Conservation (phyloP, 139 green algal genomes). For the Desmodesmus armatus region DNA sequence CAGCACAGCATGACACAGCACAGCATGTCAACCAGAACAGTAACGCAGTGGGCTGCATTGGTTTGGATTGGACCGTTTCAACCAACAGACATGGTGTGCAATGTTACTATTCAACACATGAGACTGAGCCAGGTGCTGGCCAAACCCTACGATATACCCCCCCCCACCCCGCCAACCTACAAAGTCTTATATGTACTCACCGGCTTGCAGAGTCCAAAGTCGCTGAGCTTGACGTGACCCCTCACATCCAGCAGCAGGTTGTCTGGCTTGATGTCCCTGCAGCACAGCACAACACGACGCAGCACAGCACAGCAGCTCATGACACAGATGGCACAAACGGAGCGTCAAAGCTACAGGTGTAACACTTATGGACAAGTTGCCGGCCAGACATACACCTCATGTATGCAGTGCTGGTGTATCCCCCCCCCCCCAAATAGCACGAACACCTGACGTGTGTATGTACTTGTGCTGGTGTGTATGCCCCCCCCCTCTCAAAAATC, state of each 20-base stretch:
- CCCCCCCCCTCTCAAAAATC: no score
- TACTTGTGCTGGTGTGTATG: no score
- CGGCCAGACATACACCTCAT: no score
- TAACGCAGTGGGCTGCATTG: no score
- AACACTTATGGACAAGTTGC: no score
- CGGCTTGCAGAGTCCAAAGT: constrained; percentile 99
- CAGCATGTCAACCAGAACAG: no score
- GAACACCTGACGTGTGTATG: no score
- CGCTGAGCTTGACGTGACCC: constrained; percentile 97
- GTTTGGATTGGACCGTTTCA: not conserved
- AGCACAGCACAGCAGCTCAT: not conserved
- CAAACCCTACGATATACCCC: not conserved
- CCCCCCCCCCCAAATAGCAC: no score
- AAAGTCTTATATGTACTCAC: no score
- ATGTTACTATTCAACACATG: not conserved
- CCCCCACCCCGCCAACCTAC: not conserved
- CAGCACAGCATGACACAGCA: not conserved
- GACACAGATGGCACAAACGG: not conserved
- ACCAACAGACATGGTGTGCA: not conserved
- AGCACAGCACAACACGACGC: not conserved
- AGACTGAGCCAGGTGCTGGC: not conserved
- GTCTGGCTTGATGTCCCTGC: constrained; percentile 97
- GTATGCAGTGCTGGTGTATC: no score
- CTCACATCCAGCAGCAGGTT: constrained; percentile 92
- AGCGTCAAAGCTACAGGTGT: not conserved